phyloP scores from a whole-genome alignment of 2,329 filamentous ascomycete species.

The Truncatella angustata region DNA sequence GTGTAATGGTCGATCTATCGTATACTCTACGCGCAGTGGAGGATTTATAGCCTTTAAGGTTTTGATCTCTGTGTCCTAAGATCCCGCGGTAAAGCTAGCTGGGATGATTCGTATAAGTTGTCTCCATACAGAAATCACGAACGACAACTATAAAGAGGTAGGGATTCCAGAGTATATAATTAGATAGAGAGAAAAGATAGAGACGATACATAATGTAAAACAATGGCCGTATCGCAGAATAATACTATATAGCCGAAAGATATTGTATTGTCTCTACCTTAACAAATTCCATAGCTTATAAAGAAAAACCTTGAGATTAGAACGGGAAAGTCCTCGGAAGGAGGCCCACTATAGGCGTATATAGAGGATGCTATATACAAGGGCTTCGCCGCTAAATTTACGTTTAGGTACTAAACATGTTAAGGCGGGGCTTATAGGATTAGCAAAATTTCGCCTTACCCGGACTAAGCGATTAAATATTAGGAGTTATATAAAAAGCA shows the following conservation, averaged over 20 bases:
- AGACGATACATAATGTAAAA: background rate
- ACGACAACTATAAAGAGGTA: background rate
- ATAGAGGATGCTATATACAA: background rate
- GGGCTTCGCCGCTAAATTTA: background rate
- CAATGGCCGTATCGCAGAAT: background rate
- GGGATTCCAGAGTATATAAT: too few relatives aligned
- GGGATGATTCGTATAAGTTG: conserved; percentile 19
- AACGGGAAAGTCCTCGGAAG: conserved; percentile 15
- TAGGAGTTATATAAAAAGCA: too few relatives aligned
- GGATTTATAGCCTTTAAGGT: conserved; percentile 16
- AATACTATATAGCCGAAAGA: background rate
- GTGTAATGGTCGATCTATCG: conserved; percentile 25
- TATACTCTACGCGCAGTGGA: conserved; percentile 21
- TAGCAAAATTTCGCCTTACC: too few relatives aligned
- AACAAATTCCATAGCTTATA: background rate
- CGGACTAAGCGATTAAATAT: too few relatives aligned
- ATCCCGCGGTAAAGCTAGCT: conserved; percentile 22
- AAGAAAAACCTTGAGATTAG: background rate
- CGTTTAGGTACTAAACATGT: too few relatives aligned
- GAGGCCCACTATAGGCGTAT: conserved; percentile 1
- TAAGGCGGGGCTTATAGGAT: too few relatives aligned
- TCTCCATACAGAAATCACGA: conserved; percentile 5
- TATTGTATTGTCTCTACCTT: background rate
- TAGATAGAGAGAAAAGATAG: too few relatives aligned
- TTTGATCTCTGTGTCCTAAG: conserved; percentile 27